phyloP scores from a whole-genome alignment of 129 eudicot genomes.

The carrot (Daucus carota) region DH1_v3.0 NC_030389.2:31425501-31426000 shows the following conservation, averaged over 20 bases:
- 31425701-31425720: neutral
- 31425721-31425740: neutral
- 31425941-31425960: neutral
- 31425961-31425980: neutral
- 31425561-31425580: neutral
- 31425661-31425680: neutral
- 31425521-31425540: neutral
- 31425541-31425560: no score
- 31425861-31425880: neutral
- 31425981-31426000: neutral
- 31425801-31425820: neutral
- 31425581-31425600: neutral
- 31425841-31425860: neutral
- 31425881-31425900: neutral
- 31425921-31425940: neutral
- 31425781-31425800: neutral
- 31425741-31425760: neutral
- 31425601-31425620: neutral
- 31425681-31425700: neutral
- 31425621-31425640: neutral
- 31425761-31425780: neutral
- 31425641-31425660: neutral
- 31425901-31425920: neutral
- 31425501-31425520: neutral
- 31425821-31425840: neutral